These are phyloP conservation scores for Symbiodinium pilosum DNA, from an alignment of 73 alveolate genomes.

Conservation along the genomic window DNA sequence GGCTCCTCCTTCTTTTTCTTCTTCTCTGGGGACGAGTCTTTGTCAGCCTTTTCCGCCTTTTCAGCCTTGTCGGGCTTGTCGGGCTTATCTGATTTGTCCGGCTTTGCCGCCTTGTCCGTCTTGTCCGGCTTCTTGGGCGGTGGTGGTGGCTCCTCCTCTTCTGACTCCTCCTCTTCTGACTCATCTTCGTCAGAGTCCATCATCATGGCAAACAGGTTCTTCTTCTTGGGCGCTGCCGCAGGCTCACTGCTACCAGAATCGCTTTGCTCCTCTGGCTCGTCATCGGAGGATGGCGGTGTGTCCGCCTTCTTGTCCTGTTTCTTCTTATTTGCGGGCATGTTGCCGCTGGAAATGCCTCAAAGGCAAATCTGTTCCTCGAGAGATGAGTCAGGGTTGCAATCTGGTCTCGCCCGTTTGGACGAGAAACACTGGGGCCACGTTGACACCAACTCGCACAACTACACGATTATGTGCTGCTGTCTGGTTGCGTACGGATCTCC, in stretches of 20 bases:
- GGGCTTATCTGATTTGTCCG: constrained; percentile 18
- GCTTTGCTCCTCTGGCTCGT: not conserved
- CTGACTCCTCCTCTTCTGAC: constrained; percentile 22
- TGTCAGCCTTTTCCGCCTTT: not conserved
- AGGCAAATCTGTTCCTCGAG: constrained; percentile 23
- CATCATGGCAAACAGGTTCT: constrained; percentile 69
- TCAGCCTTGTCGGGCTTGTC: constrained; percentile 25
- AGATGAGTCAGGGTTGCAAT: constrained; percentile 64
- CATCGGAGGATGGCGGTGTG: not conserved
- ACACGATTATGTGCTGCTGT: no score
- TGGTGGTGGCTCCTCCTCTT: constrained; percentile 23
- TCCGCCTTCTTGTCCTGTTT: constrained; percentile 19
- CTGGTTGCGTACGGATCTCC: no score
- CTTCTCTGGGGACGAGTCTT: constrained; percentile 21
- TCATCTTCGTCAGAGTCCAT: constrained; percentile 37
- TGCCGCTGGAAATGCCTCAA: constrained; percentile 3
- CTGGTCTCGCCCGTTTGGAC: constrained; percentile 39
- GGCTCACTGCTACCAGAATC: constrained; percentile 48
- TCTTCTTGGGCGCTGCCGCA: not conserved
- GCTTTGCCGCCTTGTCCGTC: not conserved
- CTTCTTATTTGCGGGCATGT: constrained; percentile 85
- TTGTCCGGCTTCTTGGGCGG: constrained; percentile 38
- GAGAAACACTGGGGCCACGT: not conserved
- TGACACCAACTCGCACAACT: not conserved
- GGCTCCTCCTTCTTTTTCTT: constrained; percentile 47